Conservation (phyloP, 257 asterid species). For the Hygrophila difformis region DNA sequence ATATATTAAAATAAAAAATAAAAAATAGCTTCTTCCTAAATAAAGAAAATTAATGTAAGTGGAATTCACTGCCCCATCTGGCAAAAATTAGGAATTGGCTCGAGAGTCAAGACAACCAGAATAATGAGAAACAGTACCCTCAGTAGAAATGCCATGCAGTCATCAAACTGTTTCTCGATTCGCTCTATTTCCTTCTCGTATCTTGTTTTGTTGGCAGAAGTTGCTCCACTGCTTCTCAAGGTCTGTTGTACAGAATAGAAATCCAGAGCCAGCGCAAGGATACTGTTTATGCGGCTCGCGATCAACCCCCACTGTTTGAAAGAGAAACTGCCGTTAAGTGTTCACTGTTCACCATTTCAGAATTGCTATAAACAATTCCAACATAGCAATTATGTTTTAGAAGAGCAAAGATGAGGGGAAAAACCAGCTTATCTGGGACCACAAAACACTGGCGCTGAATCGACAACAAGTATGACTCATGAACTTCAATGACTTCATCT, state of each 20-base stretch:
- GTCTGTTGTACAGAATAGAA: constrained; percentile 74
- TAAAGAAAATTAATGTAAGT: background rate
- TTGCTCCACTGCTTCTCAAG: constrained; percentile 59
- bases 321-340: background rate
- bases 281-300: constrained; percentile 88
- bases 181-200: constrained; percentile 84
- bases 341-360: constrained; percentile 12
- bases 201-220: constrained; percentile 64
- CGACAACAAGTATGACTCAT: constrained; percentile 76
- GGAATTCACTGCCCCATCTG: background rate
- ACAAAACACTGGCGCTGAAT: constrained; percentile 90
- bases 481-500: constrained; percentile 94
- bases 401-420: constrained; percentile 2
- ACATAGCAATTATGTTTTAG: too few species aligned
- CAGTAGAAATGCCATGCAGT: constrained; percentile 91
- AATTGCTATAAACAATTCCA: background rate
- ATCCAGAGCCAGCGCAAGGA: constrained; percentile 83
- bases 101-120: background rate
- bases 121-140: constrained; percentile 44
- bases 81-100: background rate
- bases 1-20: too few species aligned
- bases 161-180: constrained; percentile 85
- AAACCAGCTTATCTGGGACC: constrained; percentile 95
- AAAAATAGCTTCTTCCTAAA: too few species aligned
- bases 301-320: constrained; percentile 73